A percentile compares a stretch with the other conserved stretches of the same genome.
Conservation (phyloP, 495 filamentous ascomycete genomes). For the Penicillium arizonense region DNA sequence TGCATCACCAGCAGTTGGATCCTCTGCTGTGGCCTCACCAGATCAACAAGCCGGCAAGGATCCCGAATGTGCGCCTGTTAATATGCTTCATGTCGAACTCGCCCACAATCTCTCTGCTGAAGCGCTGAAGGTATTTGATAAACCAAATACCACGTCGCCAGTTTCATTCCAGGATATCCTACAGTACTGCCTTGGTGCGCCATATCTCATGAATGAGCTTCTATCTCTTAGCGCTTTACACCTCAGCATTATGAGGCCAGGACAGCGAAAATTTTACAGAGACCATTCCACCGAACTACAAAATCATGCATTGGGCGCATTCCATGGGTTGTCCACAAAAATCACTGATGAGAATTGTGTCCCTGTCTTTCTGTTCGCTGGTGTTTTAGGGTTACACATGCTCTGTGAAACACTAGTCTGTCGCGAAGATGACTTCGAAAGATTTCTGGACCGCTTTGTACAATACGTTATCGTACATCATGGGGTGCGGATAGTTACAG, state of each 20-base stretch:
- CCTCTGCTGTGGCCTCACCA: neutral
- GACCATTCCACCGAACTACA: slow-evolving; percentile 14
- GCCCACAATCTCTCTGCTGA: slow-evolving; percentile 25
- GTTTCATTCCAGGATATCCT: slow-evolving; percentile 10
- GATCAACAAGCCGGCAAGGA: slow-evolving; percentile 1
- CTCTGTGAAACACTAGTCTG: slow-evolving; percentile 1
- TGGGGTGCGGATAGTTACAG: neutral
- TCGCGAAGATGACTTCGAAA: neutral
- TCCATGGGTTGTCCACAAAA: neutral
- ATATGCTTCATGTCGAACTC: slow-evolving; percentile 34
- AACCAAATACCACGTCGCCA: neutral
- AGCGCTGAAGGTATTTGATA: slow-evolving; percentile 1
- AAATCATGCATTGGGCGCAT: slow-evolving; percentile 9
- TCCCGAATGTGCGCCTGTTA: slow-evolving; percentile 20
- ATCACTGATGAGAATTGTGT: neutral
- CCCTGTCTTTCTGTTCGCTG: slow-evolving; percentile 1
- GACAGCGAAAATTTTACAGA: slow-evolving; percentile 1
- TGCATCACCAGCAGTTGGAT: slow-evolving; percentile 5
- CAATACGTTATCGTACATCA: neutral
- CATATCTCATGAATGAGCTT: slow-evolving; percentile 16
- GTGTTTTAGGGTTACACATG: neutral
- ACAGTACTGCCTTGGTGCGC: slow-evolving; percentile 15
- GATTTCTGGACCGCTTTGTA: slow-evolving; percentile 2
- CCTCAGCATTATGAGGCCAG: slow-evolving; percentile 11
- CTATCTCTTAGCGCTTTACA: slow-evolving; percentile 14